Evolutionary conservation across 371 early-diverging fungal genomes (phyloP).

Genomic region (Mortierella sp.): DNA sequence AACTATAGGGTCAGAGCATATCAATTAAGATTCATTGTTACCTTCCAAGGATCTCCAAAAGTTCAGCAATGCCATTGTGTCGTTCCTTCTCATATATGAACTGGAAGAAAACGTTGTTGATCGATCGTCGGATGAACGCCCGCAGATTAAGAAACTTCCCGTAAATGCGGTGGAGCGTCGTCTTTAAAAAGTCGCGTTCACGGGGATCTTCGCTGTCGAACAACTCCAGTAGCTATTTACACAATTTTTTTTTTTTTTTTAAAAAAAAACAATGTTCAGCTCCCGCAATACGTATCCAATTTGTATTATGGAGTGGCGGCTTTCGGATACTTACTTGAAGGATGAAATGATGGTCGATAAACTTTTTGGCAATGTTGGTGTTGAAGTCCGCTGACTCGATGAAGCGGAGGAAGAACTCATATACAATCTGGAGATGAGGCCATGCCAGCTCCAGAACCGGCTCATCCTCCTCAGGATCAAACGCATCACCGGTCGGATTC

Average conservation of each 20-base stretch:
- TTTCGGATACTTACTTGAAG: constrained; percentile 71
- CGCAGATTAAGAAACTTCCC: constrained; percentile 95
- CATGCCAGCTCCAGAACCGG: constrained; percentile 95
- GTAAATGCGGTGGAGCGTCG: constrained; percentile 94
- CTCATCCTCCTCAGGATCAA: constrained; percentile 98
- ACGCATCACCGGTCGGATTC: constrained; percentile 89
- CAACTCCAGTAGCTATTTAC: constrained; percentile 83
- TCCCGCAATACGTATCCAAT: no score
- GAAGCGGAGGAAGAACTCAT: constrained; percentile 95
- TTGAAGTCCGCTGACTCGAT: constrained; percentile 96
- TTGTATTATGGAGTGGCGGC: no score
- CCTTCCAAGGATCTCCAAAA: constrained; percentile 95
- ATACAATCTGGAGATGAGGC: constrained; percentile 96
- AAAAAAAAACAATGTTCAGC: no score
- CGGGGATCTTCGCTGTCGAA: constrained; percentile 98
- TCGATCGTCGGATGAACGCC: constrained; percentile 93
- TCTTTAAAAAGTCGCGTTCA: constrained; percentile 96
- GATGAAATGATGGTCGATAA: constrained; percentile 93
- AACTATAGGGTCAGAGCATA: no score
- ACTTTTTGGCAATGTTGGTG: constrained; percentile 90
- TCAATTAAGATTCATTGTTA: no score
- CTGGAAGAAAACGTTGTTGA: constrained; percentile 96
- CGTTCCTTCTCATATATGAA: constrained; percentile 95
- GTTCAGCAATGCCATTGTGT: constrained; percentile 97
- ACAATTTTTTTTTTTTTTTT: no score